Evolutionary conservation across 1,284 basidiomycete species (phyloP).

Genomic region (Ustilago cynodontis): DNA sequence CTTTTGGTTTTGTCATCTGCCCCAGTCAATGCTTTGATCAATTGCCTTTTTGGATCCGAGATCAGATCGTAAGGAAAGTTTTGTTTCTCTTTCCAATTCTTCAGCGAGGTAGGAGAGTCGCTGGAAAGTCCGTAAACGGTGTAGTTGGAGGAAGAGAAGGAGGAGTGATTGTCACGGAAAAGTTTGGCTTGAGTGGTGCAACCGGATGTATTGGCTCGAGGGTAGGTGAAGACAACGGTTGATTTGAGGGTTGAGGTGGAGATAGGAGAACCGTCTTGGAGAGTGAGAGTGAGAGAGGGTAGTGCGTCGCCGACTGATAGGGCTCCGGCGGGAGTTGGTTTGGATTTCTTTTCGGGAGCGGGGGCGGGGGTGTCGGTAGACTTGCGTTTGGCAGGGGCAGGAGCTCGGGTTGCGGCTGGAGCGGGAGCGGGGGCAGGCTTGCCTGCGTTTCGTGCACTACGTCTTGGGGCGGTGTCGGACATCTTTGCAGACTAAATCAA

Average conservation of each 20-base stretch:
- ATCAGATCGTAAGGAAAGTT: conserved; percentile 84
- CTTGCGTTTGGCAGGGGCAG: conserved; percentile 12
- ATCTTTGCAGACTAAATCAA: background rate
- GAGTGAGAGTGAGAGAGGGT: conserved; percentile 79
- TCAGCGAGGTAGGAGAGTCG: conserved; percentile 82
- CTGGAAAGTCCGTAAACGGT: conserved; percentile 87
- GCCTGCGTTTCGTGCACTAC: conserved; percentile 38
- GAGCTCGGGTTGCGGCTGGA: conserved; percentile 8
- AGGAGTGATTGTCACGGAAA: conserved; percentile 81
- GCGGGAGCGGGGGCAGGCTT: conserved; percentile 23
- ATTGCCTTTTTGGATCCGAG: conserved; percentile 83
- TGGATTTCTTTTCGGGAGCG: conserved; percentile 30
- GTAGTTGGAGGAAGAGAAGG: conserved; percentile 79
- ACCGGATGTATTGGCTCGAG: conserved; percentile 57
- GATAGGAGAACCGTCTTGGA: conserved; percentile 34
- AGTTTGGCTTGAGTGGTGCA: conserved; percentile 63
- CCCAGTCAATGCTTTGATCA: conserved; percentile 86
- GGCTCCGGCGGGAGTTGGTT: conserved; percentile 10
- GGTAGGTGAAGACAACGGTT: conserved; percentile 22
- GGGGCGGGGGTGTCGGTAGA: conserved; percentile 11
- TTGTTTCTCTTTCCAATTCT: conserved; percentile 74
- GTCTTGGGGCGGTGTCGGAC: conserved; percentile 23
- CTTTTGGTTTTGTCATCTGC: conserved; percentile 77
- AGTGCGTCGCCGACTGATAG: conserved; percentile 82
- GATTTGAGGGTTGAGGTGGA: conserved; percentile 64